Percentiles rank a stretch among this genome's conserved stretches.
phyloP scores from a whole-genome alignment of 805 yeast genomes.

The Metschnikowia peoriensis region DNA sequence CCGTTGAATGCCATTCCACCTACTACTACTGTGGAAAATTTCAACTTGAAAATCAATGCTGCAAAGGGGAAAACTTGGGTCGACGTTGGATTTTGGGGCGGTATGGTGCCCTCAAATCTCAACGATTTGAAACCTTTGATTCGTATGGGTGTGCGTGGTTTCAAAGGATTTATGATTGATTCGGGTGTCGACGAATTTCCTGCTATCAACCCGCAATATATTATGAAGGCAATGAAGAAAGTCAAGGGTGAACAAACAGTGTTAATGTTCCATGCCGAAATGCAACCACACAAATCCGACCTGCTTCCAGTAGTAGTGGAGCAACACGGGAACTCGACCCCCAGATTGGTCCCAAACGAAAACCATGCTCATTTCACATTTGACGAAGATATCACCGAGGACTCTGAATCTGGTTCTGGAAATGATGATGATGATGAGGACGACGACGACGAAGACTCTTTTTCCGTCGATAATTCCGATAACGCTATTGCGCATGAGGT shows the following conservation, averaged over 20 bases:
- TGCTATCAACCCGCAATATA: conserved; percentile 63
- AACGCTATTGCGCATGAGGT: conserved; percentile 22
- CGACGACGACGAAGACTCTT: conserved; percentile 8
- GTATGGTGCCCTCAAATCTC: conserved; percentile 77
- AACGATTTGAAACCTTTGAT: conserved; percentile 71
- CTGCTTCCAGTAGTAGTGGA: conserved; percentile 25
- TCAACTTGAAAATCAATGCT: conserved; percentile 71
- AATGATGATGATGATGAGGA: conserved; percentile 10
- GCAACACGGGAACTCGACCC: conserved; percentile 22
- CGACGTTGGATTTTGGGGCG: conserved; percentile 97
- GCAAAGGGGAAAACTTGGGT: conserved; percentile 85
- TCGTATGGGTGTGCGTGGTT: conserved; percentile 86
- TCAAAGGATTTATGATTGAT: conserved; percentile 88
- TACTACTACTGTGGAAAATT: conserved; percentile 78
- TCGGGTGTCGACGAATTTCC: conserved; percentile 98
- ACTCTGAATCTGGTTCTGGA: conserved; percentile 3
- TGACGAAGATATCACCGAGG: conserved; percentile 17
- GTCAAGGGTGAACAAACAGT: conserved; percentile 66
- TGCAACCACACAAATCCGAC: conserved; percentile 47
- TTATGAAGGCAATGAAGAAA: conserved; percentile 60
- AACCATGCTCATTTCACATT: conserved; percentile 19
- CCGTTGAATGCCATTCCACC: conserved; percentile 96
- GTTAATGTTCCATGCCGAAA: conserved; percentile 91
- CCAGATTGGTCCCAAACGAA: conserved; percentile 24
- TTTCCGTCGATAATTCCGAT: neutral